Evolutionary conservation across 2,329 filamentous ascomycete genomes (phyloP), one percentile per base, ranked within the genome.

Genomic region (Aureobasidium sp.): DNA sequence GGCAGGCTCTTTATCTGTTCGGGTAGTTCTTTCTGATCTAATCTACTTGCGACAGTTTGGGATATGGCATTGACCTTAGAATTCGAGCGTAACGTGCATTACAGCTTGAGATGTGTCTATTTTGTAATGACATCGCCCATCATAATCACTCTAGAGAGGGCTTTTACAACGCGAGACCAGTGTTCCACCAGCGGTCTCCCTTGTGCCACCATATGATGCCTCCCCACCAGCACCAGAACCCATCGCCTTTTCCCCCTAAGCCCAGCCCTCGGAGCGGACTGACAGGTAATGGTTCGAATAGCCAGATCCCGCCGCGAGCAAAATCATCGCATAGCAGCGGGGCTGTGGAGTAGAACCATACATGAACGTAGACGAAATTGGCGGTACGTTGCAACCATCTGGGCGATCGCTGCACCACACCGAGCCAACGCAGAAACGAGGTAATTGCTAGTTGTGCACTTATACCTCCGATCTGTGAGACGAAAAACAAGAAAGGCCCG

Each of bases 211-310:
- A 78, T 26, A 85, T 72, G 64, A 82, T 76, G 26, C 79, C 73
- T 36, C 78, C 71, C 65, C 80, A 78, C 84, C 87, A 91, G 68
- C 88, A 84, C 83, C 84, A 89, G 80, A 84, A 87, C 0, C 79
- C 75, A 68, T 89, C 85, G 0, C 81, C 83, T 20, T 79, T 73
- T 1, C 77, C 76, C 0, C 87, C 88, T 37, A 87, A 77, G 0
- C 88, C 87, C 17, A 92, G 37, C 1, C 81, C 83, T 29, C 90
- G 79, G n/a, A 92, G 70, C 0, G 82, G 70, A 60, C 90, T 95
- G 9, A 93, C 66, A 0, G 92, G 90, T n/a, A 96, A 75, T 0
- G 91, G 90, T 73, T 97, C 91, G 65, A 85, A 85, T 15, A 95
- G 74, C 89, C 89, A 96, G 0, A 96, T 69, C 0, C 90, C 91